These are phyloP conservation scores for Globisporangium emineosum DNA, from an alignment of 352 stramenopile species.

Conservation along the genomic window DNA sequence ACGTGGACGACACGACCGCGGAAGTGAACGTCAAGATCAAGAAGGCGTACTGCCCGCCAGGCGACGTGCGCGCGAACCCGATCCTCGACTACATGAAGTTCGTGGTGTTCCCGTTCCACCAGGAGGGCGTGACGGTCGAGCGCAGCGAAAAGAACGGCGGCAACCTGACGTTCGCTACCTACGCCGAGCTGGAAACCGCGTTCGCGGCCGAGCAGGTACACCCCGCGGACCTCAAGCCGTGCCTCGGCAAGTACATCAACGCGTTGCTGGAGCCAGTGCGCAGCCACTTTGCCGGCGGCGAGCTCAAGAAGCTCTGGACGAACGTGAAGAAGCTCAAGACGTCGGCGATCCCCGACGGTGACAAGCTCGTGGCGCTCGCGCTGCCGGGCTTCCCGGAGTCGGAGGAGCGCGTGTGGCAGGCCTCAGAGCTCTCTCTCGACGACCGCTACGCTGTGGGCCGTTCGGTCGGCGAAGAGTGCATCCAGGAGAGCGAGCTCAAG, in stretches of 20 bases:
- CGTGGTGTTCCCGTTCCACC: slow-evolving; percentile 90
- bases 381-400: slow-evolving; percentile 62
- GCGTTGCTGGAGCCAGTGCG: slow-evolving; percentile 94
- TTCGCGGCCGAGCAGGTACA: slow-evolving; percentile 93
- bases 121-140: slow-evolving; percentile 68
- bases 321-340: slow-evolving; percentile 91
- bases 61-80: slow-evolving; percentile 89
- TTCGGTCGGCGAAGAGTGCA: slow-evolving; percentile 91
- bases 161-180: slow-evolving; percentile 87
- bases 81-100: slow-evolving; percentile 97
- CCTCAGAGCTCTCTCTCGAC: slow-evolving; percentile 74
- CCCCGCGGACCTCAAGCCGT: slow-evolving; percentile 96
- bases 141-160: slow-evolving; percentile 84
- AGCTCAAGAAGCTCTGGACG: slow-evolving; percentile 94
- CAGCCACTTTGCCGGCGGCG: slow-evolving; percentile 92
- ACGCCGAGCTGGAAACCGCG: slow-evolving; percentile 89
- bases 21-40: slow-evolving; percentile 98
- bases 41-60: slow-evolving; percentile 96
- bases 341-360: slow-evolving; percentile 51
- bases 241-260: slow-evolving; percentile 92
- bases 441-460: slow-evolving; percentile 77
- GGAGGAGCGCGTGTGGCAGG: slow-evolving; percentile 64
- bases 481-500: slow-evolving; percentile 89
- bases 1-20: slow-evolving; percentile 95
- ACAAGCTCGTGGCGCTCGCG: slow-evolving; percentile 70